These are phyloP conservation scores for Hanseniaspora mollemarum DNA, from an alignment of 805 yeast genomes.

Conservation along the genomic window DNA sequence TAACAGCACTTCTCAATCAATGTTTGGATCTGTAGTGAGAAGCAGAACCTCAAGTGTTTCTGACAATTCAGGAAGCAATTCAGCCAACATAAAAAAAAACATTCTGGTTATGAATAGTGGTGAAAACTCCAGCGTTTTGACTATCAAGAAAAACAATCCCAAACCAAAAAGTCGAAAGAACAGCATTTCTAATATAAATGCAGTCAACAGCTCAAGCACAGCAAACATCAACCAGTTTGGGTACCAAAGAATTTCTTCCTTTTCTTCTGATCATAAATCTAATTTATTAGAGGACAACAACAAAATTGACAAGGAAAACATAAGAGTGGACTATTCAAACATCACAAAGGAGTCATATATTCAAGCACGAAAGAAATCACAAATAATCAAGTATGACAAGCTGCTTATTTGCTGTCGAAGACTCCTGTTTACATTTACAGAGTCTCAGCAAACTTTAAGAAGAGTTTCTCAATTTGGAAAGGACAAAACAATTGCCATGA, in stretches of 20 bases:
- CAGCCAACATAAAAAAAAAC: conserved; percentile 11
- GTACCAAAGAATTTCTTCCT: conserved; percentile 7
- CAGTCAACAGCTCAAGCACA: background rate
- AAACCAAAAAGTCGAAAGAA: background rate
- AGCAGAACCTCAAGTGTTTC: conserved; percentile 16
- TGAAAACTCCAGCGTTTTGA: background rate
- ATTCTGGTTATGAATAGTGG: background rate
- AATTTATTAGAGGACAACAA: conserved; percentile 6
- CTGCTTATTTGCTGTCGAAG: conserved; percentile 40
- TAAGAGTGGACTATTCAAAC: background rate
- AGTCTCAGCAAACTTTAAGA: conserved; percentile 49
- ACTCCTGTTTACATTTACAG: conserved; percentile 50
- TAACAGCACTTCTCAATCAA: background rate
- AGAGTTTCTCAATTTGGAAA: conserved; percentile 47
- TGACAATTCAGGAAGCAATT: conserved; percentile 7
- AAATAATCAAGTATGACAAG: conserved; percentile 23
- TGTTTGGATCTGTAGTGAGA: conserved; percentile 6
- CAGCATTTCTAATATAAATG: background rate
- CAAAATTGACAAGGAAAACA: conserved; percentile 4
- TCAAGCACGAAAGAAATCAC: conserved; percentile 13
- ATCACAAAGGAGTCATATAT: conserved; percentile 3
- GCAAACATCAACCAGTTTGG: background rate
- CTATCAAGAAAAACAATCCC: conserved; percentile 4
- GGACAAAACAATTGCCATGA: conserved; percentile 44
- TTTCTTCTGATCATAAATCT: conserved; percentile 12